Base-by-base conservation (phyloP, 1,284 basidiomycete species). In the Sporisorium reilianum region DNA sequence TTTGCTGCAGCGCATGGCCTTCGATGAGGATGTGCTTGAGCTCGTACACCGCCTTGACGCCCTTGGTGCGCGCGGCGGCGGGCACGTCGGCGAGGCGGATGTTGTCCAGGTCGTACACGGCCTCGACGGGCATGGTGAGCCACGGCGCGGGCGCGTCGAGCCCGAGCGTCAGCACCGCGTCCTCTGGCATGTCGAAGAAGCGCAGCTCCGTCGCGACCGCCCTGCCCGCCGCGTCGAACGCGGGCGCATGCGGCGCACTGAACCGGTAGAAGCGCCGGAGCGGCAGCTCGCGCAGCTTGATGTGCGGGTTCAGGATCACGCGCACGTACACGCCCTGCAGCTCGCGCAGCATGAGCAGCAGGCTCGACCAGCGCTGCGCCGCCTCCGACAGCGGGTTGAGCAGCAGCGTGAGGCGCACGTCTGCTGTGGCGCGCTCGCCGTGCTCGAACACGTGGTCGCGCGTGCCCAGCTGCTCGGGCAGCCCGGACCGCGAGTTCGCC, bases 211-310 rank as follows among this genome's bases (percentile, higher is more conserved):
- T 25, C 3, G 64, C 36, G 0, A 56, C 16, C 88, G 45, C 87
- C 81, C 32, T 91, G 88, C 51, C 94, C 49, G 89, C 84, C 16
- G 89, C 86, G 73, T 93, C 90, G 80, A 95, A 98, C 0, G 84
- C 64, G 6, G 92, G 86, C 6, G 85, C 83, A 12, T 90, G 87
- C 1, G 88, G 85, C 2, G 95, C 86, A 51, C 90, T 90, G 80
- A 91, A 93, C 4, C 93, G 91, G 84, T 97, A 97, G 87, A 97
- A 99, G n/a, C 92, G 89, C 85, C 96, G 97, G 44, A 98, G 86
- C 1, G 95, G 94, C 46, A 97, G 87, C 85, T 97, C 93, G 6
- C 80, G 32, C 40, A 72, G 22, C 36, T 66, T 65, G 32, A 68
- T 55, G 10, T 65, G 42, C 18, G 78, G 72, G 46, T 84, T 84